These are phyloP conservation scores for Fraxinus dipetala DNA, from an alignment of 305 asterid genomes.

Conservation along the genomic window DNA sequence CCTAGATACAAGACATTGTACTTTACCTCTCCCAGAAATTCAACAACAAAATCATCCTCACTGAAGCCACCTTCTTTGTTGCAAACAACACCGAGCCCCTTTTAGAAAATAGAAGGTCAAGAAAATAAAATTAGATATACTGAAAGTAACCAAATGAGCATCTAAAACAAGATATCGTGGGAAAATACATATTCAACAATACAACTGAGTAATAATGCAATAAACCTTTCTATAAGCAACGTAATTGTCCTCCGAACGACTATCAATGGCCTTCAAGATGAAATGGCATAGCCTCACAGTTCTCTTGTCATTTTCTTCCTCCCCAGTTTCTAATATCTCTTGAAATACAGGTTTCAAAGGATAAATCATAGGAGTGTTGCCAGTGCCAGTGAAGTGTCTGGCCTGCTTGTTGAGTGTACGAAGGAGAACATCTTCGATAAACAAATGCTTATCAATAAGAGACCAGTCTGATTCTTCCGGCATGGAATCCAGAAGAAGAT, in stretches of 20 bases:
- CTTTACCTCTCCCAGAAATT: conserved; percentile 96
- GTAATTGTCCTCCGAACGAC: conserved; percentile 88
- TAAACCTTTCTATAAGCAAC: conserved; percentile 96
- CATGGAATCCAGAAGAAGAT: conserved; percentile 98
- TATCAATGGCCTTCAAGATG: conserved; percentile 72
- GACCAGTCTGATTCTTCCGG: conserved; percentile 92
- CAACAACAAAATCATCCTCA: conserved; percentile 94
- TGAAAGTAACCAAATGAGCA: conserved; percentile 7
- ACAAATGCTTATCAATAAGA: conserved; percentile 71
- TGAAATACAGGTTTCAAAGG: conserved; percentile 76
- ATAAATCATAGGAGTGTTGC: conserved; percentile 86
- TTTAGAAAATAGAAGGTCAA: conserved; percentile 22
- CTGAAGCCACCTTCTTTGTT: conserved; percentile 87
- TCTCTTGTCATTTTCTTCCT: conserved; percentile 56
- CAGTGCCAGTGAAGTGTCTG: conserved; percentile 79
- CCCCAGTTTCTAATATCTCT: conserved; percentile 66
- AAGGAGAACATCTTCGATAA: conserved; percentile 93
- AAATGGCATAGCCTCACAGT: conserved; percentile 63
- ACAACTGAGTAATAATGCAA: conserved; percentile 9
- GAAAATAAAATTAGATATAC: conserved; percentile 16
- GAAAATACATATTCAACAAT: not conserved
- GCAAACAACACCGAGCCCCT: conserved; percentile 99
- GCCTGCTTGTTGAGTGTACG: conserved; percentile 78
- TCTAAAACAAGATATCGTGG: not conserved
- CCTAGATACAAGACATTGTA: not conserved